Conservation (phyloP, 805 yeast species). For the Pichia manshurica region DNA sequence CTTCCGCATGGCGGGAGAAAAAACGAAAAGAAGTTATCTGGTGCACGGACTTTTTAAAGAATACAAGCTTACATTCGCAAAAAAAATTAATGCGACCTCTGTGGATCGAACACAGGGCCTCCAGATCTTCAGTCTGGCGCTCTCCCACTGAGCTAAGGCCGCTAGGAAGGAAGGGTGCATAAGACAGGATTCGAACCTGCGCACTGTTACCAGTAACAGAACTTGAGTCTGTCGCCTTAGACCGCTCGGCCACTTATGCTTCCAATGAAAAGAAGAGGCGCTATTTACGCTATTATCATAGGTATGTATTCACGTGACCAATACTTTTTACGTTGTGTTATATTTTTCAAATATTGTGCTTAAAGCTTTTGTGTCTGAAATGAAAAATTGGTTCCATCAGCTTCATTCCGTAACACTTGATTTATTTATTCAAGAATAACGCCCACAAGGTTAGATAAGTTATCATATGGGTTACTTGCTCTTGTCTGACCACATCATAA, state of each 20-base stretch:
- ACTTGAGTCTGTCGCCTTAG: slow-evolving; percentile 21
- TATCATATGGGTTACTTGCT: too few relatives aligned
- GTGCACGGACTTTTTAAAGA: neutral
- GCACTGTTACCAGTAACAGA: slow-evolving; percentile 19
- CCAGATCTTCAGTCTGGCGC: slow-evolving; percentile 24
- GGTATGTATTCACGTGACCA: too few relatives aligned
- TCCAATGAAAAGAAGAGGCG: neutral
- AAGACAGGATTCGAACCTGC: slow-evolving; percentile 19
- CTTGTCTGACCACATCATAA: too few relatives aligned
- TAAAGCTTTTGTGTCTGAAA: too few relatives aligned
- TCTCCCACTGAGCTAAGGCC: slow-evolving; percentile 21
- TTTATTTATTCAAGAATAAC: too few relatives aligned
- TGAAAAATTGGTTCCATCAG: too few relatives aligned
- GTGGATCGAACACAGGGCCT: slow-evolving; percentile 23
- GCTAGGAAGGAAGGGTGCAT: slow-evolving; percentile 10
- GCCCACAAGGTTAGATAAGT: too few relatives aligned
- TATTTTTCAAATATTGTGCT: too few relatives aligned
- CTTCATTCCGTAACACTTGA: too few relatives aligned
- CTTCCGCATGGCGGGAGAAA: too few relatives aligned
- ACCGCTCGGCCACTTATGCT: slow-evolving; percentile 18
- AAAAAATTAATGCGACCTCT: slow-evolving; percentile 15
- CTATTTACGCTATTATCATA: too few relatives aligned
- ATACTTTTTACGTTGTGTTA: too few relatives aligned
- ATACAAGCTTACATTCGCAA: neutral
- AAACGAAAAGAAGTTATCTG: neutral